Base-by-base conservation (phyloP, 108 stramenopile genomes). In the Discostella pseudostelligera region DNA sequence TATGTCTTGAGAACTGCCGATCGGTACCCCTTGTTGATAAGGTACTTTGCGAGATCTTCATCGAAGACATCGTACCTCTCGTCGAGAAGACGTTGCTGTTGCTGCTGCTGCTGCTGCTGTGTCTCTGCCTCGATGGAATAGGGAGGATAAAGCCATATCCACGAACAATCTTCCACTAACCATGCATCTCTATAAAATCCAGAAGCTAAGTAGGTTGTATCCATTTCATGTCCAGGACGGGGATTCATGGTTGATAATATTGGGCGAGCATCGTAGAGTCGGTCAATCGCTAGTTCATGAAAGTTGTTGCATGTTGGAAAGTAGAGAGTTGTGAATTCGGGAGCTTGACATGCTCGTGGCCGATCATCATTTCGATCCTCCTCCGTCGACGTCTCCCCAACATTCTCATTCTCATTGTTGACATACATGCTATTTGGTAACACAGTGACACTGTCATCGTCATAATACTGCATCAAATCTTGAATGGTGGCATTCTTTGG, bases 181-280 rank as follows among this genome's bases (percentile, higher is more conserved):
- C 84, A 90, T 0, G 80, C 86, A 61, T 90, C 86, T 37, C 88
- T 70, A 51, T 65, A 90, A 70, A 71, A 83, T 3, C 88, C 88
- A 61, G 87, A 82, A 44, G 53, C 76, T 10, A 83, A 67, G 55
- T 81, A 78, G 4, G 56, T 65, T 8, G 44, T 54, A 16, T 79
- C 54, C 55, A 70, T 71, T 53, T 63, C 65, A 47, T 72, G 67
- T 19, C 59, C 76, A n/a, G 67, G 62, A 20, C 74, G 61, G 11
- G 74, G 74, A 11, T 58, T 39, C 29, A 87, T 29, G 0, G 85
- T 44, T 16, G 2, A 2, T 4, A 58, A 12, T 43, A 48, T 13
- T 36, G 36, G 4, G 13, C 74, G 70, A n/a, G 56, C 60, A 57
- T 84, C 73, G 56, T 58, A 84, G 8, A 72, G 39, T 42, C 65